Evolutionary conservation across 2,329 filamentous ascomycete species (phyloP), one percentile per base, ranked within the genome.

Genomic region (Epichloe scottii): DNA sequence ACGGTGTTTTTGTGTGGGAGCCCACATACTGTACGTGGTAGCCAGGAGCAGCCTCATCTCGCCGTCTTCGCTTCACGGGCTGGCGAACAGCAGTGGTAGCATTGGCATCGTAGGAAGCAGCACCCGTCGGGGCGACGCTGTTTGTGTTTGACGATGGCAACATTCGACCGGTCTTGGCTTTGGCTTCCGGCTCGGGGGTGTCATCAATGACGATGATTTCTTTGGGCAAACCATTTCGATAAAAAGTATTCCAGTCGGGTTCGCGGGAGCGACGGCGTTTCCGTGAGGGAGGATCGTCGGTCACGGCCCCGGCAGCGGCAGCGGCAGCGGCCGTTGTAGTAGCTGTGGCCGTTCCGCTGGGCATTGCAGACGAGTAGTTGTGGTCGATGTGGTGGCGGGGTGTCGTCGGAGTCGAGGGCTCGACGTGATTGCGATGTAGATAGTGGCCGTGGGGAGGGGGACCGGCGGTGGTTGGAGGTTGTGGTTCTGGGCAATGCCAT

Each of bases 171-270:
- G 69, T 67, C 50, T 68, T 66, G 46, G 66, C 60, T 50, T 68
- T 66, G 46, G 66, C 60, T 53, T 78, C 74, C 51, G 76, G 75
- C 52, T 78, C 76, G 48, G 85, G 85, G 4, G 80, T 82, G 65
- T 90, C 84, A 66, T 85, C 81, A 60, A 93, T 93, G 60, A 91
- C 82, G 62, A 93, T 91, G 63, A 93, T 82, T 70, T 93, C 87
- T 64, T 88, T 85, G 23, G 87, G 87, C 26, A 89, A 71, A 4
- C 87, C 87, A 66, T 91, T 90, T 64, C 84, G 85, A 67, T 90
- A 91, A 63, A 90, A 93, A 56, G 77, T 80, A 52, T 78, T 74
- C 87, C 87, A 93, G 67, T 93, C 83, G 47, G 86, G 85, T 57
- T 81, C 75, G 64, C 76, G 77, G 55, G 75, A 79, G 54, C 77